phyloP scores from a whole-genome alignment of 192 early-diverging fungal species.

The Linnemannia zychae region DNA sequence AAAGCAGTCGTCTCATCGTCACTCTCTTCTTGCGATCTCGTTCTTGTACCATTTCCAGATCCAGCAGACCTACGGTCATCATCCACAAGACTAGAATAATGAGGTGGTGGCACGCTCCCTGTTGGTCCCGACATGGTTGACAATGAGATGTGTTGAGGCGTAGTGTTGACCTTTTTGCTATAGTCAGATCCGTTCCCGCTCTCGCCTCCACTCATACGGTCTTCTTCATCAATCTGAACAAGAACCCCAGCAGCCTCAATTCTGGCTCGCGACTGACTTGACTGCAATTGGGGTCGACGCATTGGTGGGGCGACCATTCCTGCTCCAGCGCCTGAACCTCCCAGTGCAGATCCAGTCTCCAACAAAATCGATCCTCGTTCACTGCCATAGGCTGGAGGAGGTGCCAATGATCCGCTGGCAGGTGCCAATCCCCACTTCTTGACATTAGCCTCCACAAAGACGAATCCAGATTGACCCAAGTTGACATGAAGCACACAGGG shows the following conservation, averaged over 20 bases:
- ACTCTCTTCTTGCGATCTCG: constrained; percentile 13
- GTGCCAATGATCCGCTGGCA: constrained; percentile 73
- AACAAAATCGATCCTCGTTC: constrained; percentile 79
- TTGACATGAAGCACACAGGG: constrained; percentile 75
- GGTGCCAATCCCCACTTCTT: constrained; percentile 88
- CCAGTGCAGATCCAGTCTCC: constrained; percentile 21
- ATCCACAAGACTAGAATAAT: constrained; percentile 53
- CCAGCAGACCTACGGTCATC: background rate
- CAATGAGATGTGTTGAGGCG: constrained; percentile 37
- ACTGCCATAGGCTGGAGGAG: constrained; percentile 84
- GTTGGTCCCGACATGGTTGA: constrained; percentile 29
- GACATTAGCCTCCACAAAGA: constrained; percentile 88
- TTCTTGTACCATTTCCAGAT: background rate
- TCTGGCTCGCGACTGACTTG: constrained; percentile 13
- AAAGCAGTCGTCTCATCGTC: constrained; percentile 41
- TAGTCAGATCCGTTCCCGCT: background rate
- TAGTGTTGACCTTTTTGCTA: constrained; percentile 8
- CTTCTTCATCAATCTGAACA: background rate
- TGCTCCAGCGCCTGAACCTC: constrained; percentile 12
- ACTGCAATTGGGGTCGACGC: constrained; percentile 22
- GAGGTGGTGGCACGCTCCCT: constrained; percentile 48
- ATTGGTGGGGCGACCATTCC: background rate
- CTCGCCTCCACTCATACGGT: constrained; percentile 1
- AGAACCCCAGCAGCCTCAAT: background rate
- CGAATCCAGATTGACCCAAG: constrained; percentile 85